These are phyloP conservation scores for Elaeagnus macrophylla DNA, from an alignment of 306 rosid genomes.

Conservation along the genomic window DNA sequence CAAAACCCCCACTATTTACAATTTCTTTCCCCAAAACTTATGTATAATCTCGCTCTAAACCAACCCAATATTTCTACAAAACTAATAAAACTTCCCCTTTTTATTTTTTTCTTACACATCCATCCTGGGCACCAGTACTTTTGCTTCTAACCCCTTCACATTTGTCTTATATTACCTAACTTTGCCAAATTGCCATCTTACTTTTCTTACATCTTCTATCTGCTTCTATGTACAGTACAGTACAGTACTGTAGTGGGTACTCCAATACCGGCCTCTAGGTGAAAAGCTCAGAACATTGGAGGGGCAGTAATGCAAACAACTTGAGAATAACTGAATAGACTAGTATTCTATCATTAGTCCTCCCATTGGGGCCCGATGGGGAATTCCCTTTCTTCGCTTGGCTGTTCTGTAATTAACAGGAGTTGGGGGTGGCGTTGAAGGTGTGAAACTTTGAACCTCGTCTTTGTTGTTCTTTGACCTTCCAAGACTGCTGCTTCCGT, in stretches of 20 bases:
- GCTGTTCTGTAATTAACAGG: constrained; percentile 68
- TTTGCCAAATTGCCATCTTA: constrained; percentile 9
- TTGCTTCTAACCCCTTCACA: constrained; percentile 28
- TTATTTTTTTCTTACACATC: constrained; percentile 6
- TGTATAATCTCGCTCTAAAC: constrained; percentile 44
- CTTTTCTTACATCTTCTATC: constrained; percentile 28
- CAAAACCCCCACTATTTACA: constrained; percentile 42
- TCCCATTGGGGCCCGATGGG: constrained; percentile 90
- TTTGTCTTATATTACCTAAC: constrained; percentile 30
- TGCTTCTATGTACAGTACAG: constrained; percentile 43
- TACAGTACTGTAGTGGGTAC: neutral
- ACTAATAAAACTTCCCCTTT: constrained; percentile 2
- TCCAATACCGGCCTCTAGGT: constrained; percentile 41
- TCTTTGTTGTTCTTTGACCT: constrained; percentile 26
- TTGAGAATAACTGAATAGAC: neutral
- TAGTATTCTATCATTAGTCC: constrained; percentile 74
- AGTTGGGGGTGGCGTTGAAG: constrained; percentile 91
- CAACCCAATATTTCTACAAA: constrained; percentile 4
- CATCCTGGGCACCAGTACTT: neutral
- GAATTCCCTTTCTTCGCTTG: constrained; percentile 93
- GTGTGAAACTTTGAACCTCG: constrained; percentile 73
- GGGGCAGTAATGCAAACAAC: constrained; percentile 19
- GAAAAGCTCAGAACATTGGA: constrained; percentile 39
- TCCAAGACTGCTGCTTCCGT: constrained; percentile 64
- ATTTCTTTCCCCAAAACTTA: constrained; percentile 46